Percentiles rank a stretch among this genome's conserved stretches.
Conservation (phyloP, 1,139 yeast species). For the Sugiyamaella japonica region DNA sequence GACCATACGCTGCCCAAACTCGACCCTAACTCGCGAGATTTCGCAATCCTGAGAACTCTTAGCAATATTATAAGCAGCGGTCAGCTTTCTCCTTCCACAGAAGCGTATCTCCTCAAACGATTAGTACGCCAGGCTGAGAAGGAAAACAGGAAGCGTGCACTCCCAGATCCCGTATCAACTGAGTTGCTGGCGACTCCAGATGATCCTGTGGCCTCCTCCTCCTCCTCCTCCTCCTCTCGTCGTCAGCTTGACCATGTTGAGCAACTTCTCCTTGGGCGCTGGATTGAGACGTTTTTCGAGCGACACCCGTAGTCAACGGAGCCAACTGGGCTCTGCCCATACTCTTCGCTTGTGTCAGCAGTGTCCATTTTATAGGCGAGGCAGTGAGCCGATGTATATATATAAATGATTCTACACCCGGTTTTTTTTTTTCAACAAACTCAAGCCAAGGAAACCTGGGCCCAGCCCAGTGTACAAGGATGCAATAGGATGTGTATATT, state of each 20-base stretch:
- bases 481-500: not conserved
- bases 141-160: conserved; percentile 5
- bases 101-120: conserved; percentile 29
- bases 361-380: not conserved
- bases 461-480: no score
- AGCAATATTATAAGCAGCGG: conserved; percentile 20
- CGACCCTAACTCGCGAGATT: conserved; percentile 24
- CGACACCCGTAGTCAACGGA: conserved; percentile 6
- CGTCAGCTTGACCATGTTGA: conserved; percentile 52
- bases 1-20: conserved; percentile 27
- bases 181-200: not conserved
- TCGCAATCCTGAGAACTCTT: conserved; percentile 16
- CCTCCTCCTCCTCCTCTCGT: conserved; percentile 6
- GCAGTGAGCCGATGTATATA: not conserved
- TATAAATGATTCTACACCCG: no score
- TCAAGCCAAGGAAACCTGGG: no score
- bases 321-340: conserved; percentile 7
- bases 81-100: conserved; percentile 27
- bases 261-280: conserved; percentile 47
- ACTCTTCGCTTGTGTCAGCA: not conserved
- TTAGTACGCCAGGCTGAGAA: conserved; percentile 24
- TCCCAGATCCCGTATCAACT: not conserved
- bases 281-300: conserved; percentile 42
- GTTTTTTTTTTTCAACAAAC: no score
- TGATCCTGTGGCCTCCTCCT: not conserved